phyloP scores from a whole-genome alignment of 805 yeast species.

The Nakazawaea ishiwadae region DNA sequence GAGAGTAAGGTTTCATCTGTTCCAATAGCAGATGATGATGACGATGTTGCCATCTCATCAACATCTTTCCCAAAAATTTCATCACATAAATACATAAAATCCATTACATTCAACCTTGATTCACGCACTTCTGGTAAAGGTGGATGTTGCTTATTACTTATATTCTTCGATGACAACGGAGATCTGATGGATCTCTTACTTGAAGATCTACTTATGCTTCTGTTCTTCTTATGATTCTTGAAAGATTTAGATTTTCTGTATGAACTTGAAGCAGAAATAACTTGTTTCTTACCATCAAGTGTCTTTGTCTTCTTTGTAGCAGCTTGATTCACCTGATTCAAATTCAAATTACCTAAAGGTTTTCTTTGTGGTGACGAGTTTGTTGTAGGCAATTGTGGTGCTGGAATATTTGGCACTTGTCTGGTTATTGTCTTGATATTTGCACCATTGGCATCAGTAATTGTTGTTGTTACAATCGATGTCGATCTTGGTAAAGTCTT shows the following conservation, averaged over 20 bases:
- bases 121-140: conserved; percentile 9
- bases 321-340: conserved; percentile 13
- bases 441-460: conserved; percentile 28
- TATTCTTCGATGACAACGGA: background rate
- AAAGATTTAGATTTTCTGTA: conserved; percentile 46
- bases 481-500: conserved; percentile 22
- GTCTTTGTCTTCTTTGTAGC: conserved; percentile 25
- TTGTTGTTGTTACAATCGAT: conserved; percentile 26
- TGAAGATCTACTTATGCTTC: conserved; percentile 10
- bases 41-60: conserved; percentile 11
- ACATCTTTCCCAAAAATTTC: conserved; percentile 13
- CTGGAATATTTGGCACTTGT: conserved; percentile 20
- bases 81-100: conserved; percentile 13
- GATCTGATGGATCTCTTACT: conserved; percentile 10
- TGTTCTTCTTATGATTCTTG: conserved; percentile 18
- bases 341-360: conserved; percentile 4
- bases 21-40: background rate
- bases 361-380: conserved; percentile 12
- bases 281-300: conserved; percentile 28
- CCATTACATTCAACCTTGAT: conserved; percentile 11
- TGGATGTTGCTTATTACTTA: background rate
- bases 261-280: conserved; percentile 43
- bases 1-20: background rate
- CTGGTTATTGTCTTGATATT: conserved; percentile 23
- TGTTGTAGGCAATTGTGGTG: conserved; percentile 15